Evolutionary conservation across 2,329 filamentous ascomycete species (phyloP), one percentile per base, ranked within the genome.

Genomic region (Davidsoniella neocaledoniae): DNA sequence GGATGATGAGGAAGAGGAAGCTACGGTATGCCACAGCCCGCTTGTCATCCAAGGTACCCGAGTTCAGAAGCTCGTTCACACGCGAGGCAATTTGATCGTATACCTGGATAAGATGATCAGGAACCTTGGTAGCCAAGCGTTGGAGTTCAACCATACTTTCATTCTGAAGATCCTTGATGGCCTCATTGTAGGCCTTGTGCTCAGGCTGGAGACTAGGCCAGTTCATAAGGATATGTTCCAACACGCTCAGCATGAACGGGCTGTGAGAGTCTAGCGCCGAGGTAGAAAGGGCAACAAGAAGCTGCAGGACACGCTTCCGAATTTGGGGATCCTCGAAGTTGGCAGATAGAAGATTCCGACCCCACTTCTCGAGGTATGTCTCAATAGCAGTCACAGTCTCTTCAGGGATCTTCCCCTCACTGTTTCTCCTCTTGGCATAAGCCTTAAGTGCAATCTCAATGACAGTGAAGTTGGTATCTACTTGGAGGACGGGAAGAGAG

Each of bases 1-100:
- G 90, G 58, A 91, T 81, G 54, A 98, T 91, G 53, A 94, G 91
- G 62, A 98, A 93, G 1, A 96, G 71, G 55, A 96, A 90, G 8
- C 87, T 90, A 57, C 80, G 84, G 58, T 93, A 88, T 1, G 88
- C 86, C 59, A 91, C 81, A 51, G 85, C 79, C 29, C 88, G 77
- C 59, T 88, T 86, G 58, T 90, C 82, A 58, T 95, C 90, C 26
- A 83, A 67, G 49, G 75, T 73, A 26, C 83, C 77, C 44, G 83
- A 77, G 54, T 78, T 71, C 60, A 83, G 74, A 68, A 94, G 79
- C 61, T 90, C 83, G 53, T 82, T 81, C 53, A 96, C 81, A 59
- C 86, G 86, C 37, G 72, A 73, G 61, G 94, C 85, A 25, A 98
- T 76, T 57, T 91, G 78, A 52, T 90, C 83, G 61, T 95, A 96